phyloP scores from a whole-genome alignment of 2,329 filamentous ascomycete species.

The Neoscytalidium dimidiatum region DNA sequence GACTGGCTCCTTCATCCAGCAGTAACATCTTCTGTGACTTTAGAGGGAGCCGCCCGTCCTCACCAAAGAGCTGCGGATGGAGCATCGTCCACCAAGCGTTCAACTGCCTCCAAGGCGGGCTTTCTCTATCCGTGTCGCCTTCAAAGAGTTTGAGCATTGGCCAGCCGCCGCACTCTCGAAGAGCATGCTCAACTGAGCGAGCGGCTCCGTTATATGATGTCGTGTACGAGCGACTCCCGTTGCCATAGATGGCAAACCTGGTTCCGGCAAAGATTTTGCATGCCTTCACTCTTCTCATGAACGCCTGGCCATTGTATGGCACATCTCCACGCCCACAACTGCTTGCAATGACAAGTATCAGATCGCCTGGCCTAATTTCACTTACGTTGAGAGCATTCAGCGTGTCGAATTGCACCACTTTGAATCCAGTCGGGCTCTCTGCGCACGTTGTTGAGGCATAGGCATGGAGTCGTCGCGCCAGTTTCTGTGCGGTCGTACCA shows the following conservation, averaged over 20 bases:
- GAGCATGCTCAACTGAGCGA: constrained; percentile 8
- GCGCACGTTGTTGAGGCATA: constrained; percentile 20
- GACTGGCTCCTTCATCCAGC: not conserved
- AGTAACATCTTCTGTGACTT: not conserved
- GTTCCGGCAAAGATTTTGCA: not conserved
- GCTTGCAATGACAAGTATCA: constrained; percentile 24
- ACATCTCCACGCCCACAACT: constrained; percentile 26
- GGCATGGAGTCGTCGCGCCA: constrained; percentile 21
- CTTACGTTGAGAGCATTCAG: constrained; percentile 12
- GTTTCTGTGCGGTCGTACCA: constrained; percentile 24
- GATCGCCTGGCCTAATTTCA: constrained; percentile 16
- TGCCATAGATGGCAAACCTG: constrained; percentile 25
- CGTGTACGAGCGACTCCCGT: constrained; percentile 24
- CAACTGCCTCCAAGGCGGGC: constrained; percentile 7
- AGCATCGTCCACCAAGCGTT: constrained; percentile 3
- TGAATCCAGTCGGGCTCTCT: not conserved
- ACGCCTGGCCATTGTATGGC: constrained; percentile 24
- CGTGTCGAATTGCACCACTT: not conserved
- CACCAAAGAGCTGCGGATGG: not conserved
- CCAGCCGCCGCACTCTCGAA: constrained; percentile 22
- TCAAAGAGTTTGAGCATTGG: constrained; percentile 5
- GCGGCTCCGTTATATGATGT: constrained; percentile 21
- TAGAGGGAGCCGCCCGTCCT: not conserved
- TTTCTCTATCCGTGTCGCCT: constrained; percentile 10
- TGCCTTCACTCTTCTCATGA: constrained; percentile 13